Conservation (phyloP, 2,329 filamentous ascomycete species). For the Scedosporium boydii region DNA sequence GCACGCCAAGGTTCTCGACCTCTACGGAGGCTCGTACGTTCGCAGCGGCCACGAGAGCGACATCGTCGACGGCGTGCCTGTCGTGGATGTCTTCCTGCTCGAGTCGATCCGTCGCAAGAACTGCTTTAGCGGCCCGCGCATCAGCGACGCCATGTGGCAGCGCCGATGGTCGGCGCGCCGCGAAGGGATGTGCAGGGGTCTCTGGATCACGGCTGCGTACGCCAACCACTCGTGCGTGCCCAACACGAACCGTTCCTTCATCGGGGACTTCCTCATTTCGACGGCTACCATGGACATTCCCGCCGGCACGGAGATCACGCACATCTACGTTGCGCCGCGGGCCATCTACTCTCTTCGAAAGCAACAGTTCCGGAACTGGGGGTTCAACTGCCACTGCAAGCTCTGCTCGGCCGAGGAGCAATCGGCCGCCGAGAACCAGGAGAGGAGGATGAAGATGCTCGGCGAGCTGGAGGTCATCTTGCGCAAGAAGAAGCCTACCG, state of each 20-base stretch:
- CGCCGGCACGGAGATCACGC: constrained; percentile 26
- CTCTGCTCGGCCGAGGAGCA: constrained; percentile 24
- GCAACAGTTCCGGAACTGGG: constrained; percentile 23
- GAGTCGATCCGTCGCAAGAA: constrained; percentile 31
- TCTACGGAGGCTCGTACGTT: constrained; percentile 25
- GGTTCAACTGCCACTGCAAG: constrained; percentile 28
- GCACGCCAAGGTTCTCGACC: constrained; percentile 21
- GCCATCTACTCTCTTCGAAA: constrained; percentile 16
- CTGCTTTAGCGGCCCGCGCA: constrained; percentile 25
- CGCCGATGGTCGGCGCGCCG: constrained; percentile 1
- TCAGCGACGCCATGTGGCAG: constrained; percentile 9
- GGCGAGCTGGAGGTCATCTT: constrained; percentile 13
- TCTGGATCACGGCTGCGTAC: constrained; percentile 28
- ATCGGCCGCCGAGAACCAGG: constrained; percentile 10
- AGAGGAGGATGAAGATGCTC: constrained; percentile 15
- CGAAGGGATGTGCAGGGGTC: constrained; percentile 15
- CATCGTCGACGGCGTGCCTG: constrained; percentile 22
- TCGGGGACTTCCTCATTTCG: constrained; percentile 33
- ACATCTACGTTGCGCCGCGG: constrained; percentile 26
- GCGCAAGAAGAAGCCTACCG: constrained; percentile 13
- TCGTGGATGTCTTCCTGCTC: constrained; percentile 28
- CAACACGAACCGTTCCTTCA: constrained; percentile 28
- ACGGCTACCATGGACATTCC: constrained; percentile 26
- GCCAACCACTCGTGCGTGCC: constrained; percentile 32
- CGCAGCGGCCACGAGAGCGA: constrained; percentile 20